A percentile compares a stretch with the other conserved stretches of the same genome.
Evolutionary conservation across 2,329 filamentous ascomycete genomes (phyloP).

Genomic region (Didymella pomorum): DNA sequence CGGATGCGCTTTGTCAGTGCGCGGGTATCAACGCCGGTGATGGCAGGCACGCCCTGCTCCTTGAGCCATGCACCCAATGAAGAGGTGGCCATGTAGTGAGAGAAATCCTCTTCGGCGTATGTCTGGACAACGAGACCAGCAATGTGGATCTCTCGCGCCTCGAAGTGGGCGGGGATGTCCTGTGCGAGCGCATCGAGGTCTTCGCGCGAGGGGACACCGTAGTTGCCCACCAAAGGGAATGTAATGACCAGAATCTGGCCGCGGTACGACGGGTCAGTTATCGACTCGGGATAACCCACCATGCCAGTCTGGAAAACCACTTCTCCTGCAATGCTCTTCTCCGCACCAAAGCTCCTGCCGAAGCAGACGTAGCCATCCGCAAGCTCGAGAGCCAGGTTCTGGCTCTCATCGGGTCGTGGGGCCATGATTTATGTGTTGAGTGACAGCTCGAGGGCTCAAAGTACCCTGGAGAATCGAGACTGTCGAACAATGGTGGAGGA

Average conservation of each 20-base stretch:
- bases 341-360: slow-evolving; percentile 94
- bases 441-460: slow-evolving; percentile 47
- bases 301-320: slow-evolving; percentile 99
- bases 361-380: slow-evolving; percentile 91
- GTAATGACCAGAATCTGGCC: slow-evolving; percentile 97
- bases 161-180: slow-evolving; percentile 90
- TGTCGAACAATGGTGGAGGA: slow-evolving; percentile 41
- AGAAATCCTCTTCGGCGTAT: slow-evolving; percentile 94
- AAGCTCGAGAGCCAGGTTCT: slow-evolving; percentile 85
- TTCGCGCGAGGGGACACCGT: slow-evolving; percentile 90
- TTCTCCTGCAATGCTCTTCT: slow-evolving; percentile 94
- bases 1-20: slow-evolving; percentile 93
- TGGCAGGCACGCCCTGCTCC: slow-evolving; percentile 91
- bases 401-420: slow-evolving; percentile 51
- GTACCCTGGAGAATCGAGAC: slow-evolving; percentile 43
- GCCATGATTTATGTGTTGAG: slow-evolving; percentile 43
- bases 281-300: slow-evolving; percentile 96
- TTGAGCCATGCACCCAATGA: slow-evolving; percentile 95
- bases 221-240: slow-evolving; percentile 95
- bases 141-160: slow-evolving; percentile 91
- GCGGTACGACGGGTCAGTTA: slow-evolving; percentile 86
- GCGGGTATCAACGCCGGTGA: slow-evolving; percentile 94
- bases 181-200: slow-evolving; percentile 83
- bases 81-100: slow-evolving; percentile 88
- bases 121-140: slow-evolving; percentile 89